Conservation (phyloP, 768 basidiomycete species). For the Boletellus sp. region DNA sequence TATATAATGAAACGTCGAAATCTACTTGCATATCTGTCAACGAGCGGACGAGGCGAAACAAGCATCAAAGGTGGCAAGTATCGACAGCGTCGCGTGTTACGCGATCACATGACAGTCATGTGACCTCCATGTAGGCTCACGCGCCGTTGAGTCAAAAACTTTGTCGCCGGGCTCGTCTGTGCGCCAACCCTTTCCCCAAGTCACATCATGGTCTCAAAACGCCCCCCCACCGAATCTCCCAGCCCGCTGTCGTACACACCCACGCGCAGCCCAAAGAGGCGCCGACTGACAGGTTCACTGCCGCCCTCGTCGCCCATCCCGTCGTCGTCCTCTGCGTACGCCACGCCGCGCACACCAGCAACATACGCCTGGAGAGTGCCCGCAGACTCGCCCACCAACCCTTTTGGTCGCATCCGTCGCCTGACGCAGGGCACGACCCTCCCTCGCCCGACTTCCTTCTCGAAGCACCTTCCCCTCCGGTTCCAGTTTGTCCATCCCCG, state of each 20-base stretch:
- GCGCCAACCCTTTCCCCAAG: not conserved
- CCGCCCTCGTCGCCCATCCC: conserved; percentile 30
- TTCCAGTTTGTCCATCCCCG: conserved; percentile 52
- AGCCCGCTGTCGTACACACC: conserved; percentile 28
- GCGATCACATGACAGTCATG: conserved; percentile 20
- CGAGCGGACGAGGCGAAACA: no score
- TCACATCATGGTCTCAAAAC: conserved; percentile 27
- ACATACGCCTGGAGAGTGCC: conserved; percentile 42
- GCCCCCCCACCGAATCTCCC: conserved; percentile 27
- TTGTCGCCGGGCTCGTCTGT: not conserved
- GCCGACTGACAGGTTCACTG: conserved; percentile 16
- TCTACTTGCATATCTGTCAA: no score
- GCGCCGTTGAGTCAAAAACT: conserved; percentile 16
- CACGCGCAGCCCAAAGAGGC: conserved; percentile 28
- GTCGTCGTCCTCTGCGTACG: conserved; percentile 22
- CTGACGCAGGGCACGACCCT: conserved; percentile 36
- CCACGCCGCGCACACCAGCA: conserved; percentile 36
- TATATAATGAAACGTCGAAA: no score
- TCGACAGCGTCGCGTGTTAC: not conserved
- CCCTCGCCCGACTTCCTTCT: conserved; percentile 46
- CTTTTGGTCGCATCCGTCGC: conserved; percentile 56
- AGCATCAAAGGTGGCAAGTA: no score
- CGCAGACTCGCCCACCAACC: conserved; percentile 68
- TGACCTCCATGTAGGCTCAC: conserved; percentile 6
- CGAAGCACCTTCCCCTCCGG: conserved; percentile 59